These are phyloP conservation scores for Gamsiella multidivaricata DNA, from an alignment of 192 early-diverging fungal genomes.

Conservation along the genomic window DNA sequence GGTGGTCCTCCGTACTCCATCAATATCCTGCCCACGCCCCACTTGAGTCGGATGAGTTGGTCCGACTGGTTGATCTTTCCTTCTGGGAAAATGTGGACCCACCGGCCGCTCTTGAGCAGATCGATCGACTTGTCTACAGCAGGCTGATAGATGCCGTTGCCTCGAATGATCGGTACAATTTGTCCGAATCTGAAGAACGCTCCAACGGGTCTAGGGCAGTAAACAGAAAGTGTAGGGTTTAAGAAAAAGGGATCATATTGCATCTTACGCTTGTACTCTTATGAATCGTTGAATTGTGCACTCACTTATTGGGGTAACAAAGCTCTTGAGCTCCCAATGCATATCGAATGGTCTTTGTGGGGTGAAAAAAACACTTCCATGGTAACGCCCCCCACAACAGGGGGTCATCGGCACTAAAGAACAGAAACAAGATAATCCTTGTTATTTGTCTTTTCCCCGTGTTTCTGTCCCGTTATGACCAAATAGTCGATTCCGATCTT, in stretches of 20 bases:
- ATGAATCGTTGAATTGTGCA: no score
- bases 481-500: neutral
- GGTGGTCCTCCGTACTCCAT: constrained; percentile 80
- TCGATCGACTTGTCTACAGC: constrained; percentile 82
- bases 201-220: constrained; percentile 53
- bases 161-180: constrained; percentile 85
- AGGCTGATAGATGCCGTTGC: constrained; percentile 87
- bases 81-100: constrained; percentile 95
- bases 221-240: neutral
- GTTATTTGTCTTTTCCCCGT: no score
- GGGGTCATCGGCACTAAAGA: constrained; percentile 73
- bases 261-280: no score
- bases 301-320: constrained; percentile 79
- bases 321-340: constrained; percentile 90
- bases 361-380: constrained; percentile 58
- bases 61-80: constrained; percentile 74
- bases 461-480: neutral
- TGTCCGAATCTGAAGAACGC: constrained; percentile 83
- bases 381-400: constrained; percentile 81
- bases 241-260: neutral
- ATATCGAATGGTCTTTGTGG: constrained; percentile 74
- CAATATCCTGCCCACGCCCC: constrained; percentile 88
- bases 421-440: neutral
- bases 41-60: constrained; percentile 75
- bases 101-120: constrained; percentile 71